phyloP scores from a whole-genome alignment of 1,284 basidiomycete species.

The Papiliotrema terrestris region DNA sequence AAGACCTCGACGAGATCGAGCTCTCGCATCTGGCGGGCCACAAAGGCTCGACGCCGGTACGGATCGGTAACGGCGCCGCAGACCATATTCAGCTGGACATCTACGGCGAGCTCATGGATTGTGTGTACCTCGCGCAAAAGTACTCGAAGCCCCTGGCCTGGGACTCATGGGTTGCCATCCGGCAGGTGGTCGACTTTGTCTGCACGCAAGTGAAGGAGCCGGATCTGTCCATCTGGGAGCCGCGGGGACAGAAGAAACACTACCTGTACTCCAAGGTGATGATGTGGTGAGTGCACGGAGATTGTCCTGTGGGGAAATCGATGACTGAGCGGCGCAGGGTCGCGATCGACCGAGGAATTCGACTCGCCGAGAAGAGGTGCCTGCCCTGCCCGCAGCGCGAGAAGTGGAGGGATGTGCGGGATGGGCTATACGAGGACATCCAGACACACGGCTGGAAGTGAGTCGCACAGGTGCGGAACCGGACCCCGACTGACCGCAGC shows the following conservation, averaged over 20 bases:
- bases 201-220: conserved; percentile 35
- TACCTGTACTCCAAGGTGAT: conserved; percentile 91
- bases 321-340: conserved; percentile 58
- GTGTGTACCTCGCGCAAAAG: conserved; percentile 89
- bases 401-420: conserved; percentile 71
- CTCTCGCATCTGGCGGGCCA: conserved; percentile 79
- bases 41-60: conserved; percentile 60
- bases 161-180: conserved; percentile 64
- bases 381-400: conserved; percentile 51
- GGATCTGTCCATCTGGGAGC: conserved; percentile 71
- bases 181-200: conserved; percentile 51
- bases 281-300: conserved; percentile 62
- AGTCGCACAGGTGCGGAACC: conserved; percentile 52
- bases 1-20: conserved; percentile 77
- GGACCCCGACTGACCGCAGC: conserved; percentile 10
- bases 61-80: conserved; percentile 85
- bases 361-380: conserved; percentile 81
- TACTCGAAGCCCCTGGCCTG: conserved; percentile 56
- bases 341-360: conserved; percentile 82
- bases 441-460: conserved; percentile 63
- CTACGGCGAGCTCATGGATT: conserved; percentile 85
- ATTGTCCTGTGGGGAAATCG: not conserved
- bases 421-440: conserved; percentile 69
- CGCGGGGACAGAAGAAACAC: conserved; percentile 72
- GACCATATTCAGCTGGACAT: conserved; percentile 91